Conservation (phyloP, 345 rosid species). For the Bruguiera sexangula region DNA sequence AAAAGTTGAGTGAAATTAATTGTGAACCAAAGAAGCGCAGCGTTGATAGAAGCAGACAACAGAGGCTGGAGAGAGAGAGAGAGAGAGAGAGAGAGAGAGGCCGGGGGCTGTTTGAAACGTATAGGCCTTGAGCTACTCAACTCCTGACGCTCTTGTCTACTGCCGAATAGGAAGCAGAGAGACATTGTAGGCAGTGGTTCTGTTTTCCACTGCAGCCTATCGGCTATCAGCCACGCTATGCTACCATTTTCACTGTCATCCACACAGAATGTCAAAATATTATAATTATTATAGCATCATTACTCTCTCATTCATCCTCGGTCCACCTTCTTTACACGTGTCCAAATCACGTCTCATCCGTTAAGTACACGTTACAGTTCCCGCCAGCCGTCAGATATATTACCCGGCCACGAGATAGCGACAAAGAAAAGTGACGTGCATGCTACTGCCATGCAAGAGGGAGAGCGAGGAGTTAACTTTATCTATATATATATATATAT, state of each 20-base stretch:
- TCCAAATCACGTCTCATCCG: constrained; percentile 13
- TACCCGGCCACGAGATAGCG: background rate
- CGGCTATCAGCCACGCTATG: background rate
- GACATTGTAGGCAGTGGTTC: background rate
- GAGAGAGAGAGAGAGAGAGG: background rate
- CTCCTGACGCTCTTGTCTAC: background rate
- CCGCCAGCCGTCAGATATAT: constrained; percentile 39
- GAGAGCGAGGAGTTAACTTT: too few species aligned
- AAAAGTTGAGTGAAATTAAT: too few species aligned
- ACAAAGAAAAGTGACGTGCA: background rate
- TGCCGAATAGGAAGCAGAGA: background rate
- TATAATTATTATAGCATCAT: constrained; percentile 49
- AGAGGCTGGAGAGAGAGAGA: background rate
- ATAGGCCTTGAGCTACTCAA: background rate
- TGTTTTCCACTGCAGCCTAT: background rate
- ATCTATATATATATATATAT: too few species aligned
- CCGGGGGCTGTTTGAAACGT: too few species aligned
- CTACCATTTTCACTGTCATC: background rate
- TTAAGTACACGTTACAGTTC: background rate
- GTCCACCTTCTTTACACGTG: constrained; percentile 30
- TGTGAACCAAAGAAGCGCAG: background rate
- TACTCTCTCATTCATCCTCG: constrained; percentile 42
- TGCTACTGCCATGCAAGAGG: too few species aligned
- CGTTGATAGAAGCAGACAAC: background rate
- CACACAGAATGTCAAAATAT: constrained; percentile 33